Evolutionary conservation across 768 basidiomycete species (phyloP).

Genomic region (Infundibulicybe gibba): DNA sequence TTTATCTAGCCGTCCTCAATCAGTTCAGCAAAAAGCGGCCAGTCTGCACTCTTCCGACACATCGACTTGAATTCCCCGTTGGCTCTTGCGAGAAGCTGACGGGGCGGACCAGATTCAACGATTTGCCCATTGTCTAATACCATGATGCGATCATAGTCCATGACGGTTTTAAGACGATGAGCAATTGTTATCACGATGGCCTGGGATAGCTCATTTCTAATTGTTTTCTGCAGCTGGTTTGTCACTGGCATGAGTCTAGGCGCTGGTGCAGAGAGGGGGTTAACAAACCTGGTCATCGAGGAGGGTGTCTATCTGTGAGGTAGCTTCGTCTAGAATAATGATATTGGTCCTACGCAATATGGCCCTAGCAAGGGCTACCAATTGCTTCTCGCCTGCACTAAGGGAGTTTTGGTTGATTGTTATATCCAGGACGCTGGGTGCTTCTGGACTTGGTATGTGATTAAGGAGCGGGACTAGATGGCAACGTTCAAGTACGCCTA

Average conservation of each 20-base stretch:
- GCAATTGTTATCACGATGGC: constrained; percentile 84
- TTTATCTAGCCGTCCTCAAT: constrained; percentile 4
- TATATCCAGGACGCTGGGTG: constrained; percentile 48
- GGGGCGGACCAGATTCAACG: constrained; percentile 73
- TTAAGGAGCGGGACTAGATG: constrained; percentile 49
- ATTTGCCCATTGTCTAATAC: constrained; percentile 72
- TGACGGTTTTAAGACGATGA: constrained; percentile 72
- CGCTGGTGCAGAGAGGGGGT: not conserved
- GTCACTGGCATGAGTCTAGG: not conserved
- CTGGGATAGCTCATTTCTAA: constrained; percentile 65
- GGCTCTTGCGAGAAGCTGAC: constrained; percentile 43
- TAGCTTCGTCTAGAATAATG: constrained; percentile 77
- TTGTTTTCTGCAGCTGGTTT: constrained; percentile 63
- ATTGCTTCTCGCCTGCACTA: constrained; percentile 77
- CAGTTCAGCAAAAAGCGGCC: constrained; percentile 32
- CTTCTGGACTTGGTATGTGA: constrained; percentile 24
- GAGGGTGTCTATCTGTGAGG: constrained; percentile 67
- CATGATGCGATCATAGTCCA: constrained; percentile 72
- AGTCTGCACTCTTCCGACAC: constrained; percentile 60
- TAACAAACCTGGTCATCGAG: constrained; percentile 60
- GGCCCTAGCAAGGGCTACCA: constrained; percentile 68
- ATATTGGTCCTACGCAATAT: constrained; percentile 61
- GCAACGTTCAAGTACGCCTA: constrained; percentile 63
- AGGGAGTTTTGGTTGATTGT: constrained; percentile 63
- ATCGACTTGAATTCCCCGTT: constrained; percentile 66